These are phyloP conservation scores for Rhodotorula mucilaginosa DNA, from an alignment of 1,284 basidiomycete species.

Conservation along the genomic window DNA sequence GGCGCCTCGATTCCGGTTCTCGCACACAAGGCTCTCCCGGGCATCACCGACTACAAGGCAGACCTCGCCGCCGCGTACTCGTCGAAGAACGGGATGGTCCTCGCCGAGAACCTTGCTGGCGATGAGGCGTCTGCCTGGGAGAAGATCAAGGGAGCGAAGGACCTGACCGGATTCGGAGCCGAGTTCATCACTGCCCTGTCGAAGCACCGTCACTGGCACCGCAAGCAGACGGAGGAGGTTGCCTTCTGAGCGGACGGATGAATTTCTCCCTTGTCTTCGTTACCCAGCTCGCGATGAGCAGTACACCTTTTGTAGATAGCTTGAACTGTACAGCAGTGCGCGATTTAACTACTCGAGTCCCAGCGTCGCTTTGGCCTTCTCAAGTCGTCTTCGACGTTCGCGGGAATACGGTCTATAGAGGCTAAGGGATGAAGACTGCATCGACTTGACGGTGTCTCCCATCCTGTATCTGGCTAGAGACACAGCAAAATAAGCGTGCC, in stretches of 20 bases:
- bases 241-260: conserved; percentile 15
- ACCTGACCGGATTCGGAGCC: conserved; percentile 37
- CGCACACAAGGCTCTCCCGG: conserved; percentile 41
- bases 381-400: neutral
- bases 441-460: no score
- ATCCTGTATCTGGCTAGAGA: no score
- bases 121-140: conserved; percentile 37
- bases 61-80: conserved; percentile 34
- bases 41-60: conserved; percentile 38
- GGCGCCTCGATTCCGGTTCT: conserved; percentile 40
- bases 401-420: no score
- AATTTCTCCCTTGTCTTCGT: neutral
- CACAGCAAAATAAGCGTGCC: no score
- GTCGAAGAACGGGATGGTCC: conserved; percentile 41
- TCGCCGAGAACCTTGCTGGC: conserved; percentile 39
- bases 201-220: conserved; percentile 40
- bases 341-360: no score
- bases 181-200: conserved; percentile 40
- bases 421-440: no score
- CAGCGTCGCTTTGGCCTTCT: neutral
- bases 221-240: conserved; percentile 23
- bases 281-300: neutral
- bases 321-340: neutral
- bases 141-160: conserved; percentile 36
- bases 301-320: neutral